A percentile compares a stretch with the other conserved stretches of the same genome.
These are phyloP conservation scores for Prunus yedoensis DNA, from an alignment of 331 rosid genomes.

Conservation along the genomic window DNA sequence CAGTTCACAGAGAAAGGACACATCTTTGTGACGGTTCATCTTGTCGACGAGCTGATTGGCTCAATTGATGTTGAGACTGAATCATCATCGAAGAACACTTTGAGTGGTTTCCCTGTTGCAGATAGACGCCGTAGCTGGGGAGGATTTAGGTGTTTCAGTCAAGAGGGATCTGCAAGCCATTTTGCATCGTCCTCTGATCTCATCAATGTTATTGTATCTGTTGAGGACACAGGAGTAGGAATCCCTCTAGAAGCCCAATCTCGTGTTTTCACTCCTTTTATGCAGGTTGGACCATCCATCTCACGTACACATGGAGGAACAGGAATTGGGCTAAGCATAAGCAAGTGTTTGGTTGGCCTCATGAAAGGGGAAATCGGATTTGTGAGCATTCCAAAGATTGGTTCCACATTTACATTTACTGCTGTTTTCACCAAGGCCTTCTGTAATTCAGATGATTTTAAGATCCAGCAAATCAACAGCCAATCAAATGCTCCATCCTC, in stretches of 20 bases:
- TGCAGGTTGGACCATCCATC: slow-evolving; percentile 73
- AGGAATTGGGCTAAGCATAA: slow-evolving; percentile 74
- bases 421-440: slow-evolving; percentile 49
- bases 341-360: slow-evolving; percentile 70
- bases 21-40: slow-evolving; percentile 81
- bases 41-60: slow-evolving; percentile 67
- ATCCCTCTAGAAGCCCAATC: slow-evolving; percentile 64
- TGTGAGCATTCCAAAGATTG: slow-evolving; percentile 58
- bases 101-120: slow-evolving; percentile 72
- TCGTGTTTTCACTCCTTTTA: slow-evolving; percentile 68
- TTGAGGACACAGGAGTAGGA: slow-evolving; percentile 74
- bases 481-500: slow-evolving; percentile 41
- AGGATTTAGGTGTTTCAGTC: slow-evolving; percentile 46
- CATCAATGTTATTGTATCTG: slow-evolving; percentile 57
- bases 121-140: slow-evolving; percentile 66
- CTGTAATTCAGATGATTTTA: slow-evolving; percentile 35
- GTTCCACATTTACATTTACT: slow-evolving; percentile 68
- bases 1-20: slow-evolving; percentile 92
- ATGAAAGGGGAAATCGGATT: slow-evolving; percentile 74
- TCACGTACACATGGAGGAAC: slow-evolving; percentile 75
- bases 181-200: slow-evolving; percentile 41
- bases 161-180: slow-evolving; percentile 32
- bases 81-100: slow-evolving; percentile 54
- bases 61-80: slow-evolving; percentile 64
- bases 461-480: slow-evolving; percentile 41